Conservation (phyloP, 345 rosid species). For the Adansonia digitata region DNA sequence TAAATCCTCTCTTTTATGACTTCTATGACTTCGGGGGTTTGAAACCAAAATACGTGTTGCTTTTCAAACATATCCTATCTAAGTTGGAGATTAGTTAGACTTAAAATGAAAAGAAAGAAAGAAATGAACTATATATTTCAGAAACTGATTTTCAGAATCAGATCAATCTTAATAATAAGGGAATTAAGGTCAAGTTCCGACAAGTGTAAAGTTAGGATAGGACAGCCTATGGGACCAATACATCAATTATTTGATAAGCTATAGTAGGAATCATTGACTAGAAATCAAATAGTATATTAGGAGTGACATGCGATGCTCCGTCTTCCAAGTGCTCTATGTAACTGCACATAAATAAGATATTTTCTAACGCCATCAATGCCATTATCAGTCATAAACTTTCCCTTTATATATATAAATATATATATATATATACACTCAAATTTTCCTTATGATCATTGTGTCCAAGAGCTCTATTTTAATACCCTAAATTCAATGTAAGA, state of each 20-base stretch:
- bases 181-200: conserved; percentile 3
- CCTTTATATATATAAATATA: no score
- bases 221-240: not conserved
- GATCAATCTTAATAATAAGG: not conserved
- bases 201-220: conserved; percentile 4
- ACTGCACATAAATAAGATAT: conserved; percentile 24
- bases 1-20: conserved; percentile 12
- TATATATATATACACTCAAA: no score
- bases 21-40: no score
- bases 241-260: not conserved
- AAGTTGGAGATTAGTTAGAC: not conserved
- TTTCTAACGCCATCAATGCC: conserved; percentile 41
- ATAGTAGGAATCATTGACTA: not conserved
- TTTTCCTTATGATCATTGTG: conserved; percentile 21
- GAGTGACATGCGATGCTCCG: conserved; percentile 16
- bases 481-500: not conserved
- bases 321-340: conserved; percentile 13
- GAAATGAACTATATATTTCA: not conserved
- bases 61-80: not conserved
- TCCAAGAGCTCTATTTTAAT: conserved; percentile 3
- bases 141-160: conserved; percentile 2
- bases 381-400: conserved; percentile 31
- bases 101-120: no score
- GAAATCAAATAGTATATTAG: no score
- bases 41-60: conserved; percentile 27